Evolutionary conservation across 257 asterid species (phyloP).

Genomic region (Penstemon barbatus): DNA sequence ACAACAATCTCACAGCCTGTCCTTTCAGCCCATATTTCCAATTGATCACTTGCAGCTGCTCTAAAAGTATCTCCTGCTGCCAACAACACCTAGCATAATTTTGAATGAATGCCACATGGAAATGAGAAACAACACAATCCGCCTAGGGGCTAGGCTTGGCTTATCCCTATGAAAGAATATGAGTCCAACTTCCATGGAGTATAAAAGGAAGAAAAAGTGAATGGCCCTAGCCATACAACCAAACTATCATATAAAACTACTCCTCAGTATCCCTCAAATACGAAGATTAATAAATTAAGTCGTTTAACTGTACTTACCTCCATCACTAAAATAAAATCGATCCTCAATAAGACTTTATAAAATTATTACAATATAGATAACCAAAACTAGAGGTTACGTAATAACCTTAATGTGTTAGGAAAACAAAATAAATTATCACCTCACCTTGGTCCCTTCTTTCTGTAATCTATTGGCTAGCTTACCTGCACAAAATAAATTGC

Average conservation of each 20-base stretch:
- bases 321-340: too few species aligned
- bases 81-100: conserved; percentile 60
- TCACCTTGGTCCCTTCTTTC: conserved; percentile 92
- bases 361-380: too few species aligned
- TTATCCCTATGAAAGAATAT: background rate
- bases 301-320: too few species aligned
- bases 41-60: conserved; percentile 97
- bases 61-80: conserved; percentile 99
- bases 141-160: conserved; percentile 1
- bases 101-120: conserved; percentile 15
- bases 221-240: background rate
- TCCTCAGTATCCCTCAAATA: too few species aligned
- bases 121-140: conserved; percentile 8
- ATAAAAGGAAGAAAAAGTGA: background rate
- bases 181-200: background rate
- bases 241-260: background rate
- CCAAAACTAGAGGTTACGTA: background rate
- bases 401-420: background rate
- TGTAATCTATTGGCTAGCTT: conserved; percentile 86
- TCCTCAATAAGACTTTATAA: too few species aligned
- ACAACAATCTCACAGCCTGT: conserved; percentile 89
- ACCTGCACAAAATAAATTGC: conserved; percentile 49
- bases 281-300: too few species aligned
- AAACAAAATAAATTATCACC: conserved; percentile 17
- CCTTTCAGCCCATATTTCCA: conserved; percentile 98